Evolutionary conservation across 768 basidiomycete species (phyloP), one percentile per base, ranked within the genome.

Genomic region (Tylopilus sp.): DNA sequence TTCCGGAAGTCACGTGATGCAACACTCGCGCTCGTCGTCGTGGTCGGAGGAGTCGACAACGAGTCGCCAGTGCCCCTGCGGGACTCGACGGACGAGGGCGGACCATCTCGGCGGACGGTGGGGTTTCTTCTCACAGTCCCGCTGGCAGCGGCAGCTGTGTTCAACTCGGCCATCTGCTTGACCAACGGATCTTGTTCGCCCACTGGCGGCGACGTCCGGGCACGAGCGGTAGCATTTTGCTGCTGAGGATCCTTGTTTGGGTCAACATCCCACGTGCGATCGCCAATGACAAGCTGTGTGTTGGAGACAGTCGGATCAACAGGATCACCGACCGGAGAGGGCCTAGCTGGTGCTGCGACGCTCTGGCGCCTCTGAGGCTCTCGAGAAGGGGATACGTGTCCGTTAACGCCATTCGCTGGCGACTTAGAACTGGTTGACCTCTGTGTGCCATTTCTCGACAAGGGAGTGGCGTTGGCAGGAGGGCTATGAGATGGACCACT

Each of bases 231-330:
- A 2, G 24, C 2, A 51, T 37, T 55, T 44, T 72, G 72, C 40
- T 69, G 70, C 58, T 86, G 86, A n/a, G 87, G 87, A 59, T 88
- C 85, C 59, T 75, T 79, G 44, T 65, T 74, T 17, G 79, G 77
- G 67, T 89, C 85, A 10, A 86, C 87, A 41, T 75, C 79, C 68
- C 86, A 91, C 1, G 85, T 76, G 45, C 81, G 80, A 29, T 74
- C 72, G 2, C 89, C 90, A 19, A 90, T 80, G 64, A 71, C 69
- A 10, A 69, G 61, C 44, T 90, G 83, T 65, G 78, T 88, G 4
- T 81, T 85, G 57, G 84, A 78, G 12, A 83, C 78, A 4, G 71
- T 81, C 8, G 85, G 85, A 61, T 84, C 85, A 31, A 86, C 78
- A 0, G 83, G 75, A 58, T 86, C 85, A 9, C 48, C 58, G 11